Percentiles rank a stretch among this genome's conserved stretches.
These are phyloP conservation scores for Hypomontagnella monticulosa DNA, from an alignment of 495 filamentous ascomycete genomes.

Conservation along the genomic window DNA sequence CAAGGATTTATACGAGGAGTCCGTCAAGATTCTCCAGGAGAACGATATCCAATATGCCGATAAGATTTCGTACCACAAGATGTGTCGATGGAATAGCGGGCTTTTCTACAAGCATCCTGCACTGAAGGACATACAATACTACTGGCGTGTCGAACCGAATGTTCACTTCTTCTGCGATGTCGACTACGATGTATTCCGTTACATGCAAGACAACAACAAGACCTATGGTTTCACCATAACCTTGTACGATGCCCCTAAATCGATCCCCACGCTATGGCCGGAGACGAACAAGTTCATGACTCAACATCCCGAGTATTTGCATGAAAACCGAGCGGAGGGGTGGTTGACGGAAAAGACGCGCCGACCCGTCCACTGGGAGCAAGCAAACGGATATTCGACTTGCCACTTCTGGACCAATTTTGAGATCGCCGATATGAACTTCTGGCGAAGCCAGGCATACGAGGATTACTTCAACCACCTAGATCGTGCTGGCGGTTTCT, in stretches of 20 bases:
- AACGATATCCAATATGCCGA: conserved; percentile 88
- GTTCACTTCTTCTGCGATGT: conserved; percentile 99
- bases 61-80: conserved; percentile 94
- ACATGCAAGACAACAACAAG: conserved; percentile 96
- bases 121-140: conserved; percentile 82
- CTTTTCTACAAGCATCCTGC: conserved; percentile 97
- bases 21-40: conserved; percentile 81
- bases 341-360: conserved; percentile 84
- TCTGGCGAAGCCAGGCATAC: conserved; percentile 92
- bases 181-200: conserved; percentile 98
- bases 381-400: conserved; percentile 94
- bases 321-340: conserved; percentile 81
- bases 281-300: conserved; percentile 89
- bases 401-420: conserved; percentile 99
- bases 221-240: conserved; percentile 99
- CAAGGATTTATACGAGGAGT: conserved; percentile 83
- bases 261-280: conserved; percentile 92
- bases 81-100: conserved; percentile 99
- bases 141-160: conserved; percentile 99
- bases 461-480: conserved; percentile 97
- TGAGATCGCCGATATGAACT: conserved; percentile 93
- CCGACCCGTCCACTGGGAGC: conserved; percentile 79
- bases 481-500: conserved; percentile 95
- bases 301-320: conserved; percentile 82
- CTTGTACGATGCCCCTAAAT: conserved; percentile 89